Conservation (phyloP, 1,284 basidiomycete genomes). For the Takashimella koratensis region DNA sequence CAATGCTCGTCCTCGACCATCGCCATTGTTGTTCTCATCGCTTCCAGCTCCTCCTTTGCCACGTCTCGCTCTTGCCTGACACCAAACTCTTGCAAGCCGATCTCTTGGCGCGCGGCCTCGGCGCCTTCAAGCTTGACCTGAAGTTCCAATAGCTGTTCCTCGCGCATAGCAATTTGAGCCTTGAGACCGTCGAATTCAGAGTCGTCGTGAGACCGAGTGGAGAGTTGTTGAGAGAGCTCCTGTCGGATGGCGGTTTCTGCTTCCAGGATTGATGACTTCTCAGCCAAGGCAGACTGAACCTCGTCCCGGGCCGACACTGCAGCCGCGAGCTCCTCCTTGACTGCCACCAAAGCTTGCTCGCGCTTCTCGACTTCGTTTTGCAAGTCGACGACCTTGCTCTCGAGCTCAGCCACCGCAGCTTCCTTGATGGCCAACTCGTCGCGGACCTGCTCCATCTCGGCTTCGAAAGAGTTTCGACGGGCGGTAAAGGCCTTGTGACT, state of each 20-base stretch:
- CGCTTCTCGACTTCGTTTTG: constrained; percentile 1
- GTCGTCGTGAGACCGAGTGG: background rate
- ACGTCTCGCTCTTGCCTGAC: constrained; percentile 3
- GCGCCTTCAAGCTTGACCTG: background rate
- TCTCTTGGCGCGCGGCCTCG: background rate
- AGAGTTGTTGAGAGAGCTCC: background rate
- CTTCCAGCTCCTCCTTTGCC: background rate
- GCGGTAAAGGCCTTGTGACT: constrained; percentile 1
- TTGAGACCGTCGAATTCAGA: background rate
- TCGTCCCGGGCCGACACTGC: background rate
- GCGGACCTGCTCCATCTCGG: constrained; percentile 6
- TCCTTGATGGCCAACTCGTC: constrained; percentile 4
- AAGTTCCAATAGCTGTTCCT: no score
- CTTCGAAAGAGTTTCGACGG: constrained; percentile 1
- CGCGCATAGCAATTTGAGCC: no score
- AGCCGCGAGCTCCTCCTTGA: constrained; percentile 1
- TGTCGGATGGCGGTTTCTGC: background rate
- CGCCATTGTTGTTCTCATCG: background rate
- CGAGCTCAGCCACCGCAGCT: constrained; percentile 3
- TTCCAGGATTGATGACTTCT: background rate
- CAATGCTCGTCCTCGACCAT: background rate
- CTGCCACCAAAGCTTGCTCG: constrained; percentile 1
- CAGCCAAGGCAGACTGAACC: background rate
- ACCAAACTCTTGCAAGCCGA: background rate
- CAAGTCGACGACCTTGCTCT: constrained; percentile 1